These are phyloP conservation scores for Fusarium keratoplasticum DNA, from an alignment of 2,329 filamentous ascomycete genomes.

Conservation along the genomic window DNA sequence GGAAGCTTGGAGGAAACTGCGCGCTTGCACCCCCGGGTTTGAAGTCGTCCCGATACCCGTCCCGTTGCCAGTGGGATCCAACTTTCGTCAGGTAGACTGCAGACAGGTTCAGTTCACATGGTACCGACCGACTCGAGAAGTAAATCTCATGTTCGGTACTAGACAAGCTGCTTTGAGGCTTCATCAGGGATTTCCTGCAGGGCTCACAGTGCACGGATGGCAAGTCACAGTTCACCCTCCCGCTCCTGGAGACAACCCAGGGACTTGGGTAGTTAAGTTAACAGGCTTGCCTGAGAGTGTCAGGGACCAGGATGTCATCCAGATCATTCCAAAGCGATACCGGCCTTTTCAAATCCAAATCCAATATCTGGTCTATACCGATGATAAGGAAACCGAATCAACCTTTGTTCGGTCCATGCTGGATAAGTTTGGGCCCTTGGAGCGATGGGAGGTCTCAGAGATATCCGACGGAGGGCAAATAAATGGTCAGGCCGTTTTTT, in stretches of 20 bases:
- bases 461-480: constrained; percentile 47
- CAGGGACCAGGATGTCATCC: constrained; percentile 16
- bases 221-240: constrained; percentile 23
- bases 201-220: constrained; percentile 38
- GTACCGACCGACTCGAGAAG: constrained; percentile 44
- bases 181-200: constrained; percentile 5
- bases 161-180: constrained; percentile 26
- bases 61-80: constrained; percentile 40
- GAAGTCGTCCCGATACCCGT: background rate
- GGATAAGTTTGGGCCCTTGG: constrained; percentile 47
- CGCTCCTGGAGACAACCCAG: background rate
- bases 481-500: constrained; percentile 55
- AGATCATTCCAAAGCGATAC: background rate
- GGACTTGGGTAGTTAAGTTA: constrained; percentile 9
- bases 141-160: constrained; percentile 35
- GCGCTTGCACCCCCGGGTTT: background rate
- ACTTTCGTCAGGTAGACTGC: constrained; percentile 48
- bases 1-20: background rate
- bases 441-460: constrained; percentile 47
- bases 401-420: constrained; percentile 47
- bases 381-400: constrained; percentile 36
- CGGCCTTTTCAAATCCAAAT: background rate
- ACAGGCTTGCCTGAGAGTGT: background rate
- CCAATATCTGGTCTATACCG: constrained; percentile 35
- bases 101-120: constrained; percentile 52